Conservation (phyloP, 2,329 filamentous ascomycete genomes). For the Diaporthe helianthi region DNA sequence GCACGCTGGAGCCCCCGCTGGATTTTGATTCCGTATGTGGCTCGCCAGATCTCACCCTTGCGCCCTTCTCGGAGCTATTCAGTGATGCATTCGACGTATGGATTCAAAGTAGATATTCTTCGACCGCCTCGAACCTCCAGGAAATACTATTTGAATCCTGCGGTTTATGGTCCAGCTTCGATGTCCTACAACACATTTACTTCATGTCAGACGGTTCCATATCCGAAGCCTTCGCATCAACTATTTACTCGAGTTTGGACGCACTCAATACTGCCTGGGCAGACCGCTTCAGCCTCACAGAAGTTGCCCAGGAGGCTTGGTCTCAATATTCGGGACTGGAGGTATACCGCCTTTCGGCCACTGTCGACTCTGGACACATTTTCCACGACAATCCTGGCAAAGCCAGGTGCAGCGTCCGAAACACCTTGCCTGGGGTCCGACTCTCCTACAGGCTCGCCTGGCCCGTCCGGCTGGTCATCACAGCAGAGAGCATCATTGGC, state of each 20-base stretch:
- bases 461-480: conserved; percentile 76
- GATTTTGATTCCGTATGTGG: conserved; percentile 63
- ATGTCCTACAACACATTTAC: conserved; percentile 75
- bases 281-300: conserved; percentile 81
- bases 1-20: conserved; percentile 52
- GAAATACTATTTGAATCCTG: conserved; percentile 72
- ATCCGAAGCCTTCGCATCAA: conserved; percentile 69
- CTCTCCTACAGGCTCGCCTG: conserved; percentile 73
- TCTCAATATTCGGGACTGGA: conserved; percentile 58
- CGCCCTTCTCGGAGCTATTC: conserved; percentile 79
- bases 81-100: conserved; percentile 74
- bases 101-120: conserved; percentile 76
- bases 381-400: conserved; percentile 50
- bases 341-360: conserved; percentile 67
- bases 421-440: conserved; percentile 66
- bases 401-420: conserved; percentile 64
- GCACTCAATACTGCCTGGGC: conserved; percentile 69
- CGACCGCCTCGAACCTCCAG: conserved; percentile 71
- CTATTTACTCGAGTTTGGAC: conserved; percentile 79
- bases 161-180: conserved; percentile 69
- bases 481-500: conserved; percentile 64
- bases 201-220: conserved; percentile 77
- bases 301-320: conserved; percentile 77
- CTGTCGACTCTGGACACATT: conserved; percentile 49
- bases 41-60: conserved; percentile 54